Evolutionary conservation across 2,329 filamentous ascomycete species (phyloP), one percentile per base, ranked within the genome.

Genomic region (Cladophialophora bantiana): DNA sequence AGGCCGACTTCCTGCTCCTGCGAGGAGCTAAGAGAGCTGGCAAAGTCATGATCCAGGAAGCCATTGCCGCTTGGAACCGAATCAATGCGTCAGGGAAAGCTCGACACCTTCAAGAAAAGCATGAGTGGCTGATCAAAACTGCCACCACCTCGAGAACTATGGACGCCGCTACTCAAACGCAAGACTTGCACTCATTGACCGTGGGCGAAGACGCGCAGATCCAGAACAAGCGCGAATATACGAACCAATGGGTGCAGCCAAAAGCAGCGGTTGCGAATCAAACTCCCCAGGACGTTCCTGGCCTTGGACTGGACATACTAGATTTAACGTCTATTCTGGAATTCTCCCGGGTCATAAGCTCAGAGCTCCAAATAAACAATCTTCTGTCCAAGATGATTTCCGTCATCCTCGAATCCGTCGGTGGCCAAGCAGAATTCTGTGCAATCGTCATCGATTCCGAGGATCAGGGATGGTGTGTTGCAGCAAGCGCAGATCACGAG

Each of bases 301-400:
- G 73, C 3, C 54, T 73, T n/a, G 81, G 81, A 40, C 74, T 85
- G 64, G 87, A 89, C 73, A 88, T 90, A 73, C 85, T 90, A 62
- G 88, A 89, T 74, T 74, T 89, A 15, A 85, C 85, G 2, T 87
- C 84, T 50, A 89, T 90, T 54, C 80, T 90, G 4, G 86, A 89
- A 71, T 88, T 86, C 32, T 88, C 85, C 62, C 87, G 89, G 74
- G 82, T 89, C 5, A 83, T 90, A 70, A 89, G 87, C 6, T 89
- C 86, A 13, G 87, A 89, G 72, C 79, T 90, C 15, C 83, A 88
- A 68, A 85, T 89, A 50, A 87, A 89, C 67, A 85, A 84, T 58
- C 79, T 90, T 3, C 79, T 89, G 63, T 82, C 83, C 2, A 89
- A 88, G 75, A 88, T 90, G 82, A 85, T 86, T 15, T 84, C 85